Evolutionary conservation across 1,139 yeast species (phyloP).

Genomic region (Diutina mesorugosa): DNA sequence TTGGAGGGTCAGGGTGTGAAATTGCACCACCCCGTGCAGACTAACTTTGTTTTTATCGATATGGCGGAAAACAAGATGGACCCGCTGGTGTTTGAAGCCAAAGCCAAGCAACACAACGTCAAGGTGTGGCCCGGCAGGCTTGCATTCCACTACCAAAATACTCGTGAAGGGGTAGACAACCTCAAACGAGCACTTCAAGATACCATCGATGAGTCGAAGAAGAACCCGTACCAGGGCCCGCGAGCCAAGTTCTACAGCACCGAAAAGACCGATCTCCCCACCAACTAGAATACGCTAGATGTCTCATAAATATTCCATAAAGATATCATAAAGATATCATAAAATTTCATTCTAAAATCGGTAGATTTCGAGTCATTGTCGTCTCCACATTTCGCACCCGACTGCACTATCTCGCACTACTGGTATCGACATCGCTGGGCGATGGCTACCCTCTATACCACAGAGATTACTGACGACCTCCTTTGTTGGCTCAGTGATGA

Average conservation of each 20-base stretch:
- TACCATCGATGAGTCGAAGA: slow-evolving; percentile 17
- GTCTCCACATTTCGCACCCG: no score
- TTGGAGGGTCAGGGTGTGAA: slow-evolving; percentile 9
- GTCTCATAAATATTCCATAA: no score
- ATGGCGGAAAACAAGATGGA: slow-evolving; percentile 16
- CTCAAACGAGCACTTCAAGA: slow-evolving; percentile 18
- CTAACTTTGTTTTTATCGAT: slow-evolving; percentile 31
- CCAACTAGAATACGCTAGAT: neutral
- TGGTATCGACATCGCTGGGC: no score
- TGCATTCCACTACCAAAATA: slow-evolving; percentile 27
- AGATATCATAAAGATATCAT: no score
- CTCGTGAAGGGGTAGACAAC: slow-evolving; percentile 18
- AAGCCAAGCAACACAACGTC: slow-evolving; percentile 13
- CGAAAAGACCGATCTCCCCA: neutral
- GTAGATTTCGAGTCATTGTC: no score
- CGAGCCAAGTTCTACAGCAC: neutral
- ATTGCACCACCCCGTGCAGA: slow-evolving; percentile 26
- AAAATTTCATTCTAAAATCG: no score
- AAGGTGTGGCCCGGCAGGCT: slow-evolving; percentile 20
- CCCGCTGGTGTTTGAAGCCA: slow-evolving; percentile 5
- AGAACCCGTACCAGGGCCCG: slow-evolving; percentile 13
- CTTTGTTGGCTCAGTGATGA: slow-evolving; percentile 15
- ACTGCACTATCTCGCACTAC: no score
- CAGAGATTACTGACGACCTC: neutral
- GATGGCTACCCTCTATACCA: neutral